Evolutionary conservation across 164 flowering plant genomes (phyloP).

Genomic region (Litsea cubeba): DNA sequence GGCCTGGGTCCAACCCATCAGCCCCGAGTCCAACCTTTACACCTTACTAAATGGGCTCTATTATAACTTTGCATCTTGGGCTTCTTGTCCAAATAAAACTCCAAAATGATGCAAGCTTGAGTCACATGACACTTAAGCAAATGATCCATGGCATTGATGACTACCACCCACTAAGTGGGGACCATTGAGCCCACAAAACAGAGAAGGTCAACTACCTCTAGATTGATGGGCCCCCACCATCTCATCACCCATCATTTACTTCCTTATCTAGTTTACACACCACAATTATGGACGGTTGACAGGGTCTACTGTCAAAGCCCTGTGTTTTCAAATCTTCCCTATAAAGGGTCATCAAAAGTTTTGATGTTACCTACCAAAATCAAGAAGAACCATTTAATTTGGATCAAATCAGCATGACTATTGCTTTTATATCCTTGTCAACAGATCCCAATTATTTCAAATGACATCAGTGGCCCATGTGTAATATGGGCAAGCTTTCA

Average conservation of each 20-base stretch:
- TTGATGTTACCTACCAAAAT: constrained; percentile 18
- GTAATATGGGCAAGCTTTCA: not conserved
- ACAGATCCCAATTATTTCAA: constrained; percentile 6
- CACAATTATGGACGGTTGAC: not conserved
- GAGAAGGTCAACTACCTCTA: not conserved
- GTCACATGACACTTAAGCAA: too few species aligned
- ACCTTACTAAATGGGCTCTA: too few species aligned
- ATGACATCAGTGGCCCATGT: constrained; percentile 9
- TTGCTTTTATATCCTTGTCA: constrained; percentile 19
- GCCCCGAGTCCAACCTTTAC: too few species aligned
- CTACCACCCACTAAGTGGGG: not conserved
- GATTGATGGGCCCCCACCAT: not conserved
- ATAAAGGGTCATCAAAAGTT: not conserved
- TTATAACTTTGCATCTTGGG: too few species aligned
- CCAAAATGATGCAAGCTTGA: too few species aligned
- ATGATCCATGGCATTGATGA: too few species aligned
- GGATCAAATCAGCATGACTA: constrained; percentile 4
- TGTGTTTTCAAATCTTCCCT: not conserved
- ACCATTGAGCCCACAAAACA: not conserved
- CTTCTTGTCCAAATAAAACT: too few species aligned
- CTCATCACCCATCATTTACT: not conserved
- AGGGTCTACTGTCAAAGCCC: not conserved
- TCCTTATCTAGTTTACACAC: not conserved
- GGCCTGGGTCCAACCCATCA: too few species aligned
- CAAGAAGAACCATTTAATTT: constrained; percentile 7